Evolutionary conservation across 495 filamentous ascomycete genomes (phyloP).

Genomic region (Penicillium paxilli): DNA sequence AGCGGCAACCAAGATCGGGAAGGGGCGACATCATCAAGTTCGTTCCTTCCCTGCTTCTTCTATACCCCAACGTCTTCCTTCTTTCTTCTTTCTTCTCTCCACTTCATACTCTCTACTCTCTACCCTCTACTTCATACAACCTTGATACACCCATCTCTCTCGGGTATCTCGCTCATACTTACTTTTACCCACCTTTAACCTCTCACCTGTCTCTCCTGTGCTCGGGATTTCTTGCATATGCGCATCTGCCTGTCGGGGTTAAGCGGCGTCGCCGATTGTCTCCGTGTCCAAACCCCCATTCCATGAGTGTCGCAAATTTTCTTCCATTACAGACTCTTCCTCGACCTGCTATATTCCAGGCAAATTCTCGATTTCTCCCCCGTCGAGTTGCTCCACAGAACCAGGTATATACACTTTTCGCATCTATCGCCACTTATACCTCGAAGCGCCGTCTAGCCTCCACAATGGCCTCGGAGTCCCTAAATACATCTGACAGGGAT

Average conservation of each 20-base stretch:
- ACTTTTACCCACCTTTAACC: not conserved
- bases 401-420: not conserved
- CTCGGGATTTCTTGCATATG: conserved; percentile 7
- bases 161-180: not conserved
- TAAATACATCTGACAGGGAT: conserved; percentile 32
- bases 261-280: conserved; percentile 26
- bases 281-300: conserved; percentile 15
- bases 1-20: conserved; percentile 9
- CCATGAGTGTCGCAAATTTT: conserved; percentile 18
- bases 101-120: not conserved
- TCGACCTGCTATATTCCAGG: not conserved
- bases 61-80: not conserved
- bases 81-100: not conserved
- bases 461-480: conserved; percentile 44
- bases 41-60: conserved; percentile 14
- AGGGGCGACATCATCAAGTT: conserved; percentile 23
- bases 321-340: conserved; percentile 6
- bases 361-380: conserved; percentile 2
- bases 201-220: conserved; percentile 1
- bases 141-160: too few species aligned
- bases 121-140: not conserved
- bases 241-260: conserved; percentile 22
- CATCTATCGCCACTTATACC: conserved; percentile 18
- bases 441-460: conserved; percentile 23
- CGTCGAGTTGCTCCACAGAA: conserved; percentile 13